Evolutionary conservation across 1,284 basidiomycete genomes (phyloP).

Genomic region (Apiotrichum laibachii): DNA sequence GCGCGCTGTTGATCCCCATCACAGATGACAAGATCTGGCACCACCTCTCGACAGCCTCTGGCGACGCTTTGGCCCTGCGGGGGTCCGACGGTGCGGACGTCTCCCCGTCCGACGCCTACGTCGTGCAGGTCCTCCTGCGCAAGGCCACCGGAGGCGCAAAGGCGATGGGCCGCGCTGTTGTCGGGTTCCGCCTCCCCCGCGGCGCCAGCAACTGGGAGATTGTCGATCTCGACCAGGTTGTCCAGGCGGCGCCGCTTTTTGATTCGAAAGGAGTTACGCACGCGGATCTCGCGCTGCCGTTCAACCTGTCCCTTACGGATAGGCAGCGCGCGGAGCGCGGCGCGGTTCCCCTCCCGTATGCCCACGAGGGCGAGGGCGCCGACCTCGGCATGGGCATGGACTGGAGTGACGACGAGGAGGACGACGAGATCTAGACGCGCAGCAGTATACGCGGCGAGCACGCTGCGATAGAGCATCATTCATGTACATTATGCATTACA

Average conservation of each 20-base stretch:
- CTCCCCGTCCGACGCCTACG: conserved; percentile 14
- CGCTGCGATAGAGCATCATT: not conserved
- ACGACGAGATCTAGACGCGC: conserved; percentile 34
- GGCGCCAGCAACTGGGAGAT: not conserved
- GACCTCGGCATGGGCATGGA: conserved; percentile 29
- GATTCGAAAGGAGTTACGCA: conserved; percentile 53
- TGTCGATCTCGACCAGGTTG: conserved; percentile 11
- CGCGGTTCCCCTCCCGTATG: conserved; percentile 79
- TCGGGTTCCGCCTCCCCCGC: conserved; percentile 16
- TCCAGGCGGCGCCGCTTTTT: conserved; percentile 5
- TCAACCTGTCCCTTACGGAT: conserved; percentile 80
- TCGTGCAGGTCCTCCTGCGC: conserved; percentile 40
- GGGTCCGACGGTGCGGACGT: conserved; percentile 23
- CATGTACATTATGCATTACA: not conserved
- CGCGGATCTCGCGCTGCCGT: conserved; percentile 59
- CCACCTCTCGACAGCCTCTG: conserved; percentile 33
- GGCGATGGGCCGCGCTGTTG: conserved; percentile 40
- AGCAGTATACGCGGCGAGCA: not conserved
- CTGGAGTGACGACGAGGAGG: conserved; percentile 43
- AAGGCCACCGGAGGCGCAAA: conserved; percentile 49
- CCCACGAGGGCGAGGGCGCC: conserved; percentile 64
- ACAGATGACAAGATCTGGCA: conserved; percentile 33
- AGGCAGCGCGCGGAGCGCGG: conserved; percentile 76
- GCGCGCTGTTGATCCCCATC: conserved; percentile 59
- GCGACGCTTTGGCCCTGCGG: conserved; percentile 26